These are phyloP conservation scores for Microsporum canis DNA, from an alignment of 2,329 filamentous ascomycete genomes.

Conservation along the genomic window DNA sequence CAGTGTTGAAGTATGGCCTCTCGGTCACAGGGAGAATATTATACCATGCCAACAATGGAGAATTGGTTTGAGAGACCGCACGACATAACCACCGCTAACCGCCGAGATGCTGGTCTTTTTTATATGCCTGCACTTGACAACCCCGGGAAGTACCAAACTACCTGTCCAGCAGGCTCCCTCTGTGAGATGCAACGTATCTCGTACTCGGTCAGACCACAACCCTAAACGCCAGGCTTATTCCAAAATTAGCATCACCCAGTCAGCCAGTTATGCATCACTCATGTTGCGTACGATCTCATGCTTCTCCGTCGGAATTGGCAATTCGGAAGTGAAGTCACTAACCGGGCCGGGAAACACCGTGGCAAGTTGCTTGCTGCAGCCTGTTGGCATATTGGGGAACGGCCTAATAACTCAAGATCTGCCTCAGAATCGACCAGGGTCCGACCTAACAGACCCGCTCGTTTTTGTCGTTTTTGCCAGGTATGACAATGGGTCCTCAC, in stretches of 20 bases:
- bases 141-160: not conserved
- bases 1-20: not conserved
- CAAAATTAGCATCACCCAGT: constrained; percentile 1
- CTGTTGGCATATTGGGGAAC: not conserved
- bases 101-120: not conserved
- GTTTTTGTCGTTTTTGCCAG: not conserved
- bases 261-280: not conserved
- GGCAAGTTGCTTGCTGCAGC: not conserved
- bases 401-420: not conserved
- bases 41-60: no score
- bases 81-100: not conserved
- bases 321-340: not conserved
- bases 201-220: not conserved
- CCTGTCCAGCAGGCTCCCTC: not conserved
- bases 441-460: not conserved
- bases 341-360: not conserved
- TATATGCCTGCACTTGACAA: not conserved
- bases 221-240: not conserved
- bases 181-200: not conserved
- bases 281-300: not conserved
- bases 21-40: not conserved
- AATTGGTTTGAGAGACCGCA: no score
- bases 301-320: not conserved
- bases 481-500: constrained; percentile 1
- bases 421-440: constrained; percentile 5